Conservation (phyloP, 1,284 basidiomycete species). For the Cutaneotrichosporon cutaneum region DNA sequence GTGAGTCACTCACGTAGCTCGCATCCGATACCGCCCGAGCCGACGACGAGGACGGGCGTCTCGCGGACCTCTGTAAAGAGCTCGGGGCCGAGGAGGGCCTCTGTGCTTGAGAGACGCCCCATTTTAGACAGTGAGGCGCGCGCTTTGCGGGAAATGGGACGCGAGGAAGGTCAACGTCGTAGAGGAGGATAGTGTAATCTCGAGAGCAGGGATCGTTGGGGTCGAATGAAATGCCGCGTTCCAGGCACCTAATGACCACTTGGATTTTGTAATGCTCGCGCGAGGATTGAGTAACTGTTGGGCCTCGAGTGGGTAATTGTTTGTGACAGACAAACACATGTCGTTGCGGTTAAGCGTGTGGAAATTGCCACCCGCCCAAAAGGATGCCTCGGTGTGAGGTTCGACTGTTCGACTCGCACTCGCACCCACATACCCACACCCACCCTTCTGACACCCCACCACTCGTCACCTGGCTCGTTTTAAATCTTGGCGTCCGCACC, state of each 20-base stretch:
- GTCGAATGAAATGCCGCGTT: background rate
- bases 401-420: slow-evolving; percentile 6
- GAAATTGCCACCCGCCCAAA: background rate
- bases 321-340: background rate
- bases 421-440: background rate
- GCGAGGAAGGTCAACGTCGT: background rate
- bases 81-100: slow-evolving; percentile 70
- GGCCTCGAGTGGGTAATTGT: too few species aligned
- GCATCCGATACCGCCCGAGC: slow-evolving; percentile 95
- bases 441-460: too few species aligned
- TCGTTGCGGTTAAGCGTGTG: background rate
- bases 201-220: background rate
- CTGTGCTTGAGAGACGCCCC: slow-evolving; percentile 39
- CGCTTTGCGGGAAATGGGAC: background rate
- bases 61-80: slow-evolving; percentile 58
- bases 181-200: too few species aligned
- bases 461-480: too few species aligned
- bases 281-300: background rate
- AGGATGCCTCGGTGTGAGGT: too few species aligned
- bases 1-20: slow-evolving; percentile 71
- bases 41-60: slow-evolving; percentile 82
- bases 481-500: too few species aligned
- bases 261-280: background rate
- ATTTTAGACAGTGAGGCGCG: slow-evolving; percentile 19
- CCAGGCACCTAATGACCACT: background rate